Conservation (phyloP, 2,329 filamentous ascomycete species). For the Arthroderma sp. region DNA sequence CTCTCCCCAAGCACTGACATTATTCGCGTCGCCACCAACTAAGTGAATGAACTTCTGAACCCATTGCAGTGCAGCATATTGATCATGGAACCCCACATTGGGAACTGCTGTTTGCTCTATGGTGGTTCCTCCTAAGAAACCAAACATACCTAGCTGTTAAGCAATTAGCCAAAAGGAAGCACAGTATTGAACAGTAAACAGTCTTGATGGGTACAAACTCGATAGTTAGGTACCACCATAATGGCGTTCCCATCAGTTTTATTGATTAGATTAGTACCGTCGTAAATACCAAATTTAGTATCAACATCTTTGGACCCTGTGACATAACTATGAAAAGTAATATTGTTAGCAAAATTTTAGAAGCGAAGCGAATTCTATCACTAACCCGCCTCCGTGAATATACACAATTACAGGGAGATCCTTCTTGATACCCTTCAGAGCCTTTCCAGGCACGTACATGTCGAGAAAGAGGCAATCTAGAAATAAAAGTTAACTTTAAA, state of each 20-base stretch:
- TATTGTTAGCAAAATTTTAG: not conserved
- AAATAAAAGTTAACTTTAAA: too few relatives aligned
- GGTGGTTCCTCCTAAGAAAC: not conserved
- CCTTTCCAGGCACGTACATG: constrained; percentile 35
- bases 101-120: constrained; percentile 1
- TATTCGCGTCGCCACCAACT: constrained; percentile 34
- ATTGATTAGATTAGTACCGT: not conserved
- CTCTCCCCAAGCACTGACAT: constrained; percentile 39
- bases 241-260: not conserved
- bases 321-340: not conserved
- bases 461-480: constrained; percentile 40
- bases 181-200: too few relatives aligned
- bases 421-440: not conserved
- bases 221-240: not conserved
- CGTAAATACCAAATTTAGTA: constrained; percentile 1
- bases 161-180: not conserved
- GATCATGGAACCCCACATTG: constrained; percentile 13
- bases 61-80: constrained; percentile 38
- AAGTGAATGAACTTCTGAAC: constrained; percentile 34
- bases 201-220: not conserved
- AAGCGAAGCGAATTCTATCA: not conserved
- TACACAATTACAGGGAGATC: not conserved
- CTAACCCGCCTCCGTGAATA: constrained; percentile 1
- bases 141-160: constrained; percentile 34
- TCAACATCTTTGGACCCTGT: not conserved